Percentiles rank a stretch among this genome's conserved stretches.
These are phyloP conservation scores for Trametes polyzona DNA, from an alignment of 1,284 basidiomycete species.

Conservation along the genomic window DNA sequence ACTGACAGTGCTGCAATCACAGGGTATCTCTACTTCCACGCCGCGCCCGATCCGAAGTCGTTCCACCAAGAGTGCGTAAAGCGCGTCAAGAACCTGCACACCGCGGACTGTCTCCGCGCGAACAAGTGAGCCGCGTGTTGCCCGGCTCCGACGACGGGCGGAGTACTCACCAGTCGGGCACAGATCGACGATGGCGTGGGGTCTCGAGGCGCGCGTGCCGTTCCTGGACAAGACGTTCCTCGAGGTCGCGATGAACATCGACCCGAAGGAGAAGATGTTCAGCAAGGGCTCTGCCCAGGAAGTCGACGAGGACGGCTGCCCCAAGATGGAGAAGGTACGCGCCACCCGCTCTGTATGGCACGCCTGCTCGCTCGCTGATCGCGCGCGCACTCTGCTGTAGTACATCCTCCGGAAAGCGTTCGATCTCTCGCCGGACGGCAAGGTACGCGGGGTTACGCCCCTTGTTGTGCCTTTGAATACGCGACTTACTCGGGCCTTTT, in stretches of 20 bases:
- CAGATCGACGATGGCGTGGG: constrained; percentile 99
- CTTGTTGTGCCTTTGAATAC: background rate
- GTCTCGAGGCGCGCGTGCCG: constrained; percentile 97
- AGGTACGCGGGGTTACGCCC: constrained; percentile 46
- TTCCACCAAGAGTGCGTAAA: constrained; percentile 97
- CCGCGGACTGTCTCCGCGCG: constrained; percentile 95
- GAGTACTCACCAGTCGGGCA: background rate
- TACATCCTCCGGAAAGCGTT: constrained; percentile 99
- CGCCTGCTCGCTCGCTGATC: constrained; percentile 2
- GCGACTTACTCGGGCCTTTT: constrained; percentile 5
- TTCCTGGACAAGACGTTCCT: constrained; percentile 99
- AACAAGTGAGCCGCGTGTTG: constrained; percentile 75
- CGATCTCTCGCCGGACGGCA: constrained; percentile 85
- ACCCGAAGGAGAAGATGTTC: constrained; percentile 92
- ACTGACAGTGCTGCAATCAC: constrained; percentile 10
- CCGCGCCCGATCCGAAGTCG: constrained; percentile 86
- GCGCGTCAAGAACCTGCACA: constrained; percentile 98
- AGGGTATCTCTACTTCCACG: constrained; percentile 99
- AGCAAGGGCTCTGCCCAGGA: constrained; percentile 80
- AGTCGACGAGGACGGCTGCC: constrained; percentile 83
- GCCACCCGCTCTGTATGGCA: background rate
- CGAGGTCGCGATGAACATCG: constrained; percentile 91
- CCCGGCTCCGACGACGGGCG: background rate
- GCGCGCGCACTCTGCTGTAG: constrained; percentile 52
- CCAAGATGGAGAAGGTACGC: constrained; percentile 90